Conservation (phyloP, 805 yeast genomes). For the Wickerhamiella dianesei region DNA sequence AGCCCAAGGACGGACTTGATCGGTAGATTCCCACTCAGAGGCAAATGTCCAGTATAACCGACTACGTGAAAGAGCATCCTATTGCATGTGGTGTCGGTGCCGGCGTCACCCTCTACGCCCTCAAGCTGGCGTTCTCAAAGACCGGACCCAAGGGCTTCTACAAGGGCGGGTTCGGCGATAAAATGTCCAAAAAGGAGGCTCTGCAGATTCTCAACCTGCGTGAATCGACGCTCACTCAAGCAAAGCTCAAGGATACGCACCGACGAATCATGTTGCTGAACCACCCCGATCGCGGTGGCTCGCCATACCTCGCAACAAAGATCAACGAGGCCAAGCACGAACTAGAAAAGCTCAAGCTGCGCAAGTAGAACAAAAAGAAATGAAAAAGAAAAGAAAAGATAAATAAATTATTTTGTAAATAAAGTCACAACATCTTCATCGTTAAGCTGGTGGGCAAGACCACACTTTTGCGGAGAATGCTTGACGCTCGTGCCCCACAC, state of each 20-base stretch:
- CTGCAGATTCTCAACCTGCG: conserved; percentile 61
- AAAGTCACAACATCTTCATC: conserved; percentile 93
- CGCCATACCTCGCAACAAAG: conserved; percentile 67
- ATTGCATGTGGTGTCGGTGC: conserved; percentile 58
- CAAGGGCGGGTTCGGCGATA: conserved; percentile 85
- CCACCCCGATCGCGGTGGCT: conserved; percentile 86
- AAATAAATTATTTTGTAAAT: conserved; percentile 50
- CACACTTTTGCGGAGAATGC: conserved; percentile 95
- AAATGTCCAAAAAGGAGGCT: conserved; percentile 84
- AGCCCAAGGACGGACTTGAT: no score
- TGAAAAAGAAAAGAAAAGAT: background rate
- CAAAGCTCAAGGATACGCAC: conserved; percentile 51
- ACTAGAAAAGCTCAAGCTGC: conserved; percentile 39
- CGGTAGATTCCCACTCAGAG: no score
- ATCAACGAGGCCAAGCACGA: conserved; percentile 77
- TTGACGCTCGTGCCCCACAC: conserved; percentile 96
- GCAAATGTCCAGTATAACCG: conserved; percentile 8
- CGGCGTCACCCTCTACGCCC: conserved; percentile 33
- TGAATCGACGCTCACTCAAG: conserved; percentile 27
- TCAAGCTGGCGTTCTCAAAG: conserved; percentile 23
- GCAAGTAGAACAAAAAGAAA: conserved; percentile 5
- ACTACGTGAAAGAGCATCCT: conserved; percentile 45
- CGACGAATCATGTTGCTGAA: conserved; percentile 64
- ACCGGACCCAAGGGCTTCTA: conserved; percentile 54
- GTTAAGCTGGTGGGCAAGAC: conserved; percentile 63